Evolutionary conservation across 331 rosid species (phyloP).

Genomic region (Quercus lobata): DNA sequence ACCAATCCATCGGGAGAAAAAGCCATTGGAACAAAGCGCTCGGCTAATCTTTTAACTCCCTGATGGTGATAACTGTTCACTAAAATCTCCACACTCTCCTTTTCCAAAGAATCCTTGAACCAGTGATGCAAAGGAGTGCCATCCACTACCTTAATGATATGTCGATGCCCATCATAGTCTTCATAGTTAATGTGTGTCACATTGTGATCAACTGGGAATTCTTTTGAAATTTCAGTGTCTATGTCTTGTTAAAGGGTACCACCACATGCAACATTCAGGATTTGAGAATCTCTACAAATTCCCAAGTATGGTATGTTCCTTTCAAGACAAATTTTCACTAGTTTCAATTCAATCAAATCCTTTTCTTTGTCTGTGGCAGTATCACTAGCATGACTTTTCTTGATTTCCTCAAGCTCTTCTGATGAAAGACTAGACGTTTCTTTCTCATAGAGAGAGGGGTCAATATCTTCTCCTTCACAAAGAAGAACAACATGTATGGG

Average conservation of each 20-base stretch:
- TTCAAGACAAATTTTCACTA: conserved; percentile 80
- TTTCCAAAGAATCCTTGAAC: conserved; percentile 37
- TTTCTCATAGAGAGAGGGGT: conserved; percentile 61
- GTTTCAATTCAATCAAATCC: conserved; percentile 75
- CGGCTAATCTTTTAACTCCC: conserved; percentile 44
- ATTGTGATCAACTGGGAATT: conserved; percentile 22
- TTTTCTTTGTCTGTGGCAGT: conserved; percentile 73
- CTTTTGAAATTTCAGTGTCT: conserved; percentile 53
- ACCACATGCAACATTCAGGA: conserved; percentile 88
- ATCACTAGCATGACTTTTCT: conserved; percentile 68
- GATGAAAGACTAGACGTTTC: conserved; percentile 41
- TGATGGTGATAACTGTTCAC: conserved; percentile 55
- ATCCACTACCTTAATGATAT: conserved; percentile 35
- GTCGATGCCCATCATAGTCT: conserved; percentile 51
- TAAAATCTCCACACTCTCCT: conserved; percentile 31
- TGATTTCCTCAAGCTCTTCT: conserved; percentile 67
- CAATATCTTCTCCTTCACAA: conserved; percentile 93
- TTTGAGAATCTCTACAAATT: conserved; percentile 84
- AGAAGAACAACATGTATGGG: conserved; percentile 96
- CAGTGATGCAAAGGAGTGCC: conserved; percentile 39
- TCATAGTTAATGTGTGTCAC: conserved; percentile 59
- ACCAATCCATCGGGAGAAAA: conserved; percentile 43
- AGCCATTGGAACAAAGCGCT: conserved; percentile 46
- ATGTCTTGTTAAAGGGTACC: conserved; percentile 77
- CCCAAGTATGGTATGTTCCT: conserved; percentile 90